A percentile compares a stretch with the other conserved stretches of the same genome.
These are phyloP conservation scores for Paecilomyces sp. DNA, from an alignment of 2,329 filamentous ascomycete genomes.

Conservation along the genomic window DNA sequence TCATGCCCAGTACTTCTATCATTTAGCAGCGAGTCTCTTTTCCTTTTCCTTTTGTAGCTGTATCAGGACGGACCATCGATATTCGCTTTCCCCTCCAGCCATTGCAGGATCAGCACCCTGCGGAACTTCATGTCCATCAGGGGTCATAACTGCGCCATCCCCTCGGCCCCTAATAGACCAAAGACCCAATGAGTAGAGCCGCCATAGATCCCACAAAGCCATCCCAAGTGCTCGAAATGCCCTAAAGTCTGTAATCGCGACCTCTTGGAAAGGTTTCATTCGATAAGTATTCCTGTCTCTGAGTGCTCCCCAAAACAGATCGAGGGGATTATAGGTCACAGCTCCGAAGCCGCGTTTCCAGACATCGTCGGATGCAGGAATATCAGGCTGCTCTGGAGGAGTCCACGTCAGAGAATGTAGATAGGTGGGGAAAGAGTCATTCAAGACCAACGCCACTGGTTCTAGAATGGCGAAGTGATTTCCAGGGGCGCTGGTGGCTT, in stretches of 20 bases:
- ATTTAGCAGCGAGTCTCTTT: background rate
- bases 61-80: background rate
- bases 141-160: background rate
- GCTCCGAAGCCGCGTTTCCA: background rate
- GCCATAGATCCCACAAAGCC: background rate
- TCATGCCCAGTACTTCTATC: background rate
- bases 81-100: background rate
- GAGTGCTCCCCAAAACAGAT: background rate
- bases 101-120: background rate
- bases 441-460: too few species aligned
- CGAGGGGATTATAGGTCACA: background rate
- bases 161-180: background rate
- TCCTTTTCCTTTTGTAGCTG: background rate
- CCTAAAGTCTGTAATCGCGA: background rate
- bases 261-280: background rate
- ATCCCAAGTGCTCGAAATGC: background rate
- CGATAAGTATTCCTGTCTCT: background rate
- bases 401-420: too few species aligned
- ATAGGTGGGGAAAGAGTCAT: too few species aligned
- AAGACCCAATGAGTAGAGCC: background rate
- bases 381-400: background rate
- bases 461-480: too few species aligned
- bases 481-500: too few species aligned
- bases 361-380: background rate
- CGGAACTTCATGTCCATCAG: background rate